A percentile compares a stretch with the other conserved stretches of the same genome.
Conservation (phyloP, 2,329 filamentous ascomycete genomes). For the Aulographum hederae region DNA sequence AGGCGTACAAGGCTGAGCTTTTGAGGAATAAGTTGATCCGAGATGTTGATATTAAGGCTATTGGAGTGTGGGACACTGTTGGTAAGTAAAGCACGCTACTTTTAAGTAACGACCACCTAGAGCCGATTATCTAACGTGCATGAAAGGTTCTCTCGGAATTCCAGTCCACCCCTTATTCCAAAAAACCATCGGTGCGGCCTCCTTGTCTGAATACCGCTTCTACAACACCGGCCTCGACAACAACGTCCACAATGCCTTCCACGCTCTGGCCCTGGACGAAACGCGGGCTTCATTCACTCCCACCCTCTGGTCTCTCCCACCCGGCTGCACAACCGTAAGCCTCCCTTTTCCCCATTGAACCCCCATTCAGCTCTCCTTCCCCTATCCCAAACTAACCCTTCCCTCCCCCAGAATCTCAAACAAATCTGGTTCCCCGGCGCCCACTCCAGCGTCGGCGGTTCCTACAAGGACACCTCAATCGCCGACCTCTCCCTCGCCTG, state of each 20-base stretch:
- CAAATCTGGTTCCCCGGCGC: constrained; percentile 30
- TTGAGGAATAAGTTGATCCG: constrained; percentile 6
- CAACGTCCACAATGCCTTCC: constrained; percentile 37
- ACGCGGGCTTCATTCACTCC: constrained; percentile 35
- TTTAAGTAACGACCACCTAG: background rate
- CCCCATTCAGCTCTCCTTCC: background rate
- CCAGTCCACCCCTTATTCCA: constrained; percentile 19
- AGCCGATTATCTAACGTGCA: background rate
- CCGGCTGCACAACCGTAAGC: constrained; percentile 2
- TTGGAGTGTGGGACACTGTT: constrained; percentile 36
- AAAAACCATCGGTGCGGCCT: constrained; percentile 9
- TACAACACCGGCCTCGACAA: constrained; percentile 25
- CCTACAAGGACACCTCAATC: constrained; percentile 28
- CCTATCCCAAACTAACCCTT: too few relatives aligned
- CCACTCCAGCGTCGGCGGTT: constrained; percentile 29
- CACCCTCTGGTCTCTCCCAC: constrained; percentile 30
- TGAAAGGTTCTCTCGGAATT: constrained; percentile 19
- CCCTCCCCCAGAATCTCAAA: constrained; percentile 12
- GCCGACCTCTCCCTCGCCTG: constrained; percentile 30
- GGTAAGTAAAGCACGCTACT: constrained; percentile 11
- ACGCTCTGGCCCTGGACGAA: constrained; percentile 41
- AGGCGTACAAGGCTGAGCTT: background rate
- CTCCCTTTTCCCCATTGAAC: too few relatives aligned
- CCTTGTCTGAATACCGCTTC: constrained; percentile 18
- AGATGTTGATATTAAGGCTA: constrained; percentile 27